Base-by-base conservation (phyloP, 192 early-diverging fungal genomes). In the Podila minutissima region DNA sequence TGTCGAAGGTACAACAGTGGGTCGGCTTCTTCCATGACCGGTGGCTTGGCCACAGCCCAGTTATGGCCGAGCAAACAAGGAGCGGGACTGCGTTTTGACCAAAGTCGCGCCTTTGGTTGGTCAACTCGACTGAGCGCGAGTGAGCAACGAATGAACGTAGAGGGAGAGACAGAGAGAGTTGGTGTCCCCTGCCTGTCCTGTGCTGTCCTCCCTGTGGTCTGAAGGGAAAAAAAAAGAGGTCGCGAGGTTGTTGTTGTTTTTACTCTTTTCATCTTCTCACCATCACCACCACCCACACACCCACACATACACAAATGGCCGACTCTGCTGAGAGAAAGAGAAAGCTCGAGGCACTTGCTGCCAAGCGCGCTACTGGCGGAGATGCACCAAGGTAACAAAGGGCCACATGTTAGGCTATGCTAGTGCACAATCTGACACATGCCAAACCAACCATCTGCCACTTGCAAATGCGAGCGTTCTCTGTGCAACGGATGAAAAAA, bases 281-380 rank as follows among this genome's bases (percentile, higher is more conserved):
- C 57, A 11, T 10, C 22, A 33, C n/a, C 55, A 22, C 50, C 38
- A 31, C 29, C 22, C 26, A 9, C 64, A 35, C 64, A 53, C 31
- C 63, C 10, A 15, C n/a, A 5, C 33, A 22, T 62, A 41, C 0
- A 17, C 49, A 28, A 49, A 79, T 79, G 76, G 33, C 76, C 59
- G 76, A 79, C 69, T 33, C 65, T 33, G 59, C 65, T 13, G 76
- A 79, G 17, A 62, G 76, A 72, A 79, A 66, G 50, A 72, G 66
- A 59, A 79, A 79, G 50, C 70, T 79, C 41, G 50, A 64, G 41
- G 76, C 69, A 3, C 63, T 79, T 32, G 76, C 76, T n/a, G 69
- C 76, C 33, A 79, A 72, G 67, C 76, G 76, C 66, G 28, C 76
- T 24, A 0, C 22, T 22, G 28, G 22, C 51, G 69, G 67, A 4